These are phyloP conservation scores for Gossypioides kirkii DNA, from an alignment of 345 rosid genomes.

Conservation along the genomic window DNA sequence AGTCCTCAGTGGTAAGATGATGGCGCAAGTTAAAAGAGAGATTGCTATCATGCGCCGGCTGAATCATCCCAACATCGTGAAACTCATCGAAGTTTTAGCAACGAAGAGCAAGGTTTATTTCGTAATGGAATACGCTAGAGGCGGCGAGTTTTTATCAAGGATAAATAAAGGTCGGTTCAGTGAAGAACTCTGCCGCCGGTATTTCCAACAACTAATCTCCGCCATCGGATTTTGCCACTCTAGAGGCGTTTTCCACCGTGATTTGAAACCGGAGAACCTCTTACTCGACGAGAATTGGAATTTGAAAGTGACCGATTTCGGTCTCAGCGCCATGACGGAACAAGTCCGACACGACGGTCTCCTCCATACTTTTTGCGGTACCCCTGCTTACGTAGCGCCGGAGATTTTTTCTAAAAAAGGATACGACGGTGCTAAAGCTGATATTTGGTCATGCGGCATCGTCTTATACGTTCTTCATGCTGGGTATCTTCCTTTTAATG, in stretches of 20 bases:
- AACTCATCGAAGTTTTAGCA: constrained; percentile 71
- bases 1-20: constrained; percentile 41
- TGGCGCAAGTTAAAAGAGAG: constrained; percentile 55
- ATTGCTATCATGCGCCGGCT: constrained; percentile 79
- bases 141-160: constrained; percentile 78
- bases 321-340: constrained; percentile 65
- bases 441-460: constrained; percentile 91
- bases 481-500: constrained; percentile 82
- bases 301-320: constrained; percentile 76
- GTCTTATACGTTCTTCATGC: constrained; percentile 69
- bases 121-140: constrained; percentile 87
- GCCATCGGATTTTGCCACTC: constrained; percentile 81
- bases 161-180: constrained; percentile 69
- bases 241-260: constrained; percentile 86
- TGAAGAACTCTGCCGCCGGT: constrained; percentile 83
- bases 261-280: constrained; percentile 82
- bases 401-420: constrained; percentile 83
- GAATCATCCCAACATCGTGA: constrained; percentile 56
- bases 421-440: constrained; percentile 81
- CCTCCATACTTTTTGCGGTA: constrained; percentile 84
- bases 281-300: constrained; percentile 80
- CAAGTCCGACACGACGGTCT: constrained; percentile 72
- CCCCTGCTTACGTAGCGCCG: constrained; percentile 95
- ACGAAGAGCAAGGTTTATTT: constrained; percentile 72
- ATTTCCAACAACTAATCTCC: constrained; percentile 78